Conservation (phyloP, 441 rosid species). For the Oxalis stricta region DNA sequence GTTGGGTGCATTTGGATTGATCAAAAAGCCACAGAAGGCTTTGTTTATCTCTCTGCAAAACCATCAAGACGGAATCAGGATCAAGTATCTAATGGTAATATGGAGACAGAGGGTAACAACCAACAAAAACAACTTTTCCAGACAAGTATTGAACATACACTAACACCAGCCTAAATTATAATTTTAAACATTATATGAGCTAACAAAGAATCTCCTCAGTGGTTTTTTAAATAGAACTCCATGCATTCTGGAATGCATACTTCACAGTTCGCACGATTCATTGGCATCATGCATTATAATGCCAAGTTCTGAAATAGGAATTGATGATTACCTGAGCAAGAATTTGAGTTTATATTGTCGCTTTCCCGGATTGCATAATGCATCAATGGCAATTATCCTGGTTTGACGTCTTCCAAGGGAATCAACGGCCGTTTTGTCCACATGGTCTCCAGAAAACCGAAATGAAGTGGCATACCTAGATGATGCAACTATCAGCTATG, state of each 20-base stretch:
- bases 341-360: constrained; percentile 36
- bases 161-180: too few relatives aligned
- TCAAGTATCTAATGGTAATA: background rate
- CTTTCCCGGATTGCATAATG: constrained; percentile 47
- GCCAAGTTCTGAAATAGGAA: background rate
- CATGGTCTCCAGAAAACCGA: constrained; percentile 64
- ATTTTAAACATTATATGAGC: too few relatives aligned
- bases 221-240: too few relatives aligned
- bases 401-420: constrained; percentile 47
- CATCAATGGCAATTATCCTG: constrained; percentile 76
- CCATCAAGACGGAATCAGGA: constrained; percentile 9
- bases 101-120: background rate
- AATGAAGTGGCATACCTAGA: constrained; percentile 92
- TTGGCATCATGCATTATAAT: background rate
- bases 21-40: constrained; percentile 79
- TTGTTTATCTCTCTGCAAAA: constrained; percentile 70
- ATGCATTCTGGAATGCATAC: background rate
- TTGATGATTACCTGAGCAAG: constrained; percentile 53
- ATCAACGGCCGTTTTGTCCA: constrained; percentile 48
- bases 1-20: constrained; percentile 27
- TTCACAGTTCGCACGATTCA: too few relatives aligned
- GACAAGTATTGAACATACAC: background rate
- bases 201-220: too few relatives aligned
- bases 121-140: background rate
- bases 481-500: constrained; percentile 11